Base-by-base conservation (phyloP, 192 early-diverging fungal genomes). In the Podila minutissima region DNA sequence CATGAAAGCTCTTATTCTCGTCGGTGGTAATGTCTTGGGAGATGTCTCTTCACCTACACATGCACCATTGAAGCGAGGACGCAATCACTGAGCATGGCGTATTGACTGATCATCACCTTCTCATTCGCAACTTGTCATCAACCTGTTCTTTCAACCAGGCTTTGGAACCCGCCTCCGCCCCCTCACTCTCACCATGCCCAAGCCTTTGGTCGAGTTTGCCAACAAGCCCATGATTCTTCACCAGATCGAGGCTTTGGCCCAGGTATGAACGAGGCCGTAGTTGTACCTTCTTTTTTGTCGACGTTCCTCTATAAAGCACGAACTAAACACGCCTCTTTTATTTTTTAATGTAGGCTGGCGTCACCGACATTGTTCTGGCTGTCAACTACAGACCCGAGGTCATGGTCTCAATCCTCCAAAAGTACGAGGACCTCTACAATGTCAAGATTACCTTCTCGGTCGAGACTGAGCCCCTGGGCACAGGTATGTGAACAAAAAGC, bases 171-270 rank as follows among this genome's bases (percentile, higher is more conserved):
- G 98, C 83, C 92, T 99, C 82, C 92, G 97, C 41, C 97, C 98
- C 51, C 89, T 99, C 61, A 98, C 98, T 19, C 88, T 98, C 65
- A 92, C 97, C 60, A 88, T 96, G 50, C 98, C 98, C 67, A 99
- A 99, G 87, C 98, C 98, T 58, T 90, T 99, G 59, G 97, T 99
- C 24, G 97, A 99, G 87, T 99, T 99, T 88, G 95, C 95, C 50
- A 99, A 99, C 90, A 94, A 91, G 85, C 97, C 95, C 68, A 98
- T 99, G 95, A 97, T 99, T 85, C 89, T 97, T 68, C 98, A 99
- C 84, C 98, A 99, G 87, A 99, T 99, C 74, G 97, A 98, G 83
- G 96, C 93, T 5, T 89, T 99, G 11, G 95, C 93, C 51, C 93
- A 98, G 94, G 97, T 97, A 86, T 61, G 85, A 55, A 24, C 8